Conservation (phyloP, 768 basidiomycete genomes). For the Mycena rebaudengoi region DNA sequence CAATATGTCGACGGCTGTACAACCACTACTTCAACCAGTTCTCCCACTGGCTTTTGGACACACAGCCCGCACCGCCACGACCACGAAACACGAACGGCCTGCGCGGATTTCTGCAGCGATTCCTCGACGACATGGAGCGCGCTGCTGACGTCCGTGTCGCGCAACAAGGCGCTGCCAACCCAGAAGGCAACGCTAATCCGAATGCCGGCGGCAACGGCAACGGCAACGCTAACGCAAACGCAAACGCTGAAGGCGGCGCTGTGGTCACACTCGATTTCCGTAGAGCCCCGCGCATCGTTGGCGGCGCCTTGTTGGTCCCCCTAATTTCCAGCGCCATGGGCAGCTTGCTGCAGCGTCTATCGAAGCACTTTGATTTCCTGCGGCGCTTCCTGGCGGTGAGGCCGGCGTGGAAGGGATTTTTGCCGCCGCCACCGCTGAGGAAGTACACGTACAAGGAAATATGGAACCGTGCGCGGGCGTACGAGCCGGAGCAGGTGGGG, state of each 20-base stretch:
- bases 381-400: conserved; percentile 49
- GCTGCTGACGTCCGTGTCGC: conserved; percentile 20
- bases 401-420: conserved; percentile 17
- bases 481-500: conserved; percentile 31
- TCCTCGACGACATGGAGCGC: conserved; percentile 29
- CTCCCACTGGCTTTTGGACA: conserved; percentile 54
- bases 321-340: conserved; percentile 76
- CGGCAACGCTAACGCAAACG: conserved; percentile 13
- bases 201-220: conserved; percentile 32
- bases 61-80: conserved; percentile 40
- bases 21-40: conserved; percentile 47
- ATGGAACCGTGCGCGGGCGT: conserved; percentile 20
- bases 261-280: conserved; percentile 55
- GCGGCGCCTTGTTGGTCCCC: conserved; percentile 75
- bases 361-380: conserved; percentile 52
- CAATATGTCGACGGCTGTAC: conserved; percentile 56
- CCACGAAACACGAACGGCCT: conserved; percentile 29
- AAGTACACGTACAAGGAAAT: conserved; percentile 24
- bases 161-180: conserved; percentile 5
- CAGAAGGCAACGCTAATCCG: too few species aligned
- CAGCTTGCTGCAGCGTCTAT: conserved; percentile 59
- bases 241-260: conserved; percentile 35
- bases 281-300: conserved; percentile 75
- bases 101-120: conserved; percentile 29
- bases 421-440: conserved; percentile 32